Evolutionary conservation across 371 early-diverging fungal genomes (phyloP), one percentile per base, ranked within the genome.

Genomic region (Mucor lusitanicus): DNA sequence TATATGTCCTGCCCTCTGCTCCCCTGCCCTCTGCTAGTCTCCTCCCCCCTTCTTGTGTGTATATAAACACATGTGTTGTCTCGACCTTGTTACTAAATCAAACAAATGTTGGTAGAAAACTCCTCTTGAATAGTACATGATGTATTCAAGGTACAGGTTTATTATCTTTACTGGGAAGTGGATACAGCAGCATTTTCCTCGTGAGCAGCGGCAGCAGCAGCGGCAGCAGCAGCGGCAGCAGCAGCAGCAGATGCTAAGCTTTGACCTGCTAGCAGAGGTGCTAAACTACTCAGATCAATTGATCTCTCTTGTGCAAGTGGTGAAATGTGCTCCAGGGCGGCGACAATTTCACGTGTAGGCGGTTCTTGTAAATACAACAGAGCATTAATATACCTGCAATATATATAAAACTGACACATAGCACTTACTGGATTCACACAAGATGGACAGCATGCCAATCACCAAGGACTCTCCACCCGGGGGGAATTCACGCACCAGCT

Each of bases 391-490:
- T 8, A 19, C 12, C 4, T 40, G 25, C 19, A 46, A 17, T 37
- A 13, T 37, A 33, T 7, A 33, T n/a, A 33, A 2, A 30, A 6
- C 30, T 25, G 37, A 42, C 25, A 48, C 30, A 21, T 0, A 39
- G 17, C 40, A 50, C 64, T 74, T 84, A 88, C 90, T 87, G 64
- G 83, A 86, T 69, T 91, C 91, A 54, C 93, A 89, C 64, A 95
- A 69, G 63, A 91, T 83, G 15, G 80, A 78, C 21, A 96, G 68
- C n/a, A 93, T 85, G 27, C 87, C 82, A 40, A 93, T 81, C 1
- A 86, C 90, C 61, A 95, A 76, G 21, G 84, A 79, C 71, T 94
- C 95, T 23, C 91, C 84, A 7, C 95, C 95, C 23, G 67, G 65
- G 9, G 92, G 93, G 76, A 94, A 95, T 59, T 79, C 73, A 6